Evolutionary conservation across 352 stramenopile species (phyloP).

Genomic region (Phytopythium oedochilum): DNA sequence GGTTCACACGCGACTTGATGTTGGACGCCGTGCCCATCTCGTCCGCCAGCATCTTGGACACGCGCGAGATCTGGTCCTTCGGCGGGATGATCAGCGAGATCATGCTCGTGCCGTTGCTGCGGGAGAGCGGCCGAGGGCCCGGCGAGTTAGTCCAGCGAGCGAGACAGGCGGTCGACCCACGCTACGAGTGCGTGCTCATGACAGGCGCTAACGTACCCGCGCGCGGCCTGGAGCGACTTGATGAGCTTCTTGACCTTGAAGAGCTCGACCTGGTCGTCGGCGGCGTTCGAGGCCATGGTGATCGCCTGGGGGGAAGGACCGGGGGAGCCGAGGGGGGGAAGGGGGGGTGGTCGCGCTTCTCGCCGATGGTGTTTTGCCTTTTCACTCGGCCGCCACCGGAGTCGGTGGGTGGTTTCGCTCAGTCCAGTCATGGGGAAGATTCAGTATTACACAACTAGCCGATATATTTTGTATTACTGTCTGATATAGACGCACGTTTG

Average conservation of each 20-base stretch:
- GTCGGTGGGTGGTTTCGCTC: neutral
- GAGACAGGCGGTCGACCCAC: no score
- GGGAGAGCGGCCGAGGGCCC: neutral
- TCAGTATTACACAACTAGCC: neutral
- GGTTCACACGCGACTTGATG: slow-evolving; percentile 99
- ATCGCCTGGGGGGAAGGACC: neutral
- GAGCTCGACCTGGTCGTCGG: slow-evolving; percentile 97
- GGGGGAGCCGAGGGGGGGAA: neutral
- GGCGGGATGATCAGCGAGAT: slow-evolving; percentile 99
- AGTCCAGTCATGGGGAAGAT: neutral
- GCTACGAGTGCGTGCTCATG: no score
- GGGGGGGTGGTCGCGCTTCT: neutral
- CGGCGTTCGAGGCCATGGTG: slow-evolving; percentile 29
- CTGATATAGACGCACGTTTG: no score
- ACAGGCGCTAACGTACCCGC: slow-evolving; percentile 55
- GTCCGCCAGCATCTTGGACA: slow-evolving; percentile 98
- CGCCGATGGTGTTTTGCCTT: neutral
- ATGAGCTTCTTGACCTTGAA: slow-evolving; percentile 99
- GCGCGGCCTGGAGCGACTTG: slow-evolving; percentile 93
- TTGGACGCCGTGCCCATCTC: slow-evolving; percentile 99
- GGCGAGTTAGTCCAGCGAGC: neutral
- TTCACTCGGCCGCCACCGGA: neutral
- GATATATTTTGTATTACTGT: neutral
- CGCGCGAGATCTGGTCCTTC: slow-evolving; percentile 97
- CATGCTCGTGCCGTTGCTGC: slow-evolving; percentile 98